phyloP scores from a whole-genome alignment of 1,284 basidiomycete genomes.

The Melampsora americana region DNA sequence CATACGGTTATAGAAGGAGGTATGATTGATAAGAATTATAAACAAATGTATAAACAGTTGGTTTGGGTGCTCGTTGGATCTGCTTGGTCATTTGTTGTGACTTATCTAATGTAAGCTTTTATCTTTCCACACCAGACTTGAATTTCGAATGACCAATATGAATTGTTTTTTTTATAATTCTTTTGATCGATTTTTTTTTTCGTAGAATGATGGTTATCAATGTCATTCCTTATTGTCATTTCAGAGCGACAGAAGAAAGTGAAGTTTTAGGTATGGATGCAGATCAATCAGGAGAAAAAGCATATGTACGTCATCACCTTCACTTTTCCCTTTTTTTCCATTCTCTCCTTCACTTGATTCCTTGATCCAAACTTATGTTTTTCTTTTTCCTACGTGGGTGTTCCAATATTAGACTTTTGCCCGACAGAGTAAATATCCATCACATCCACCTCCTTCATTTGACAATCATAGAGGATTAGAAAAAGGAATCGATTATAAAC shows the following conservation, averaged over 20 bases:
- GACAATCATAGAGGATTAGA: too few relatives aligned
- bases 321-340: background rate
- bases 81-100: constrained; percentile 60
- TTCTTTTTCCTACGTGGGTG: too few relatives aligned
- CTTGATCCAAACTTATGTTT: too few relatives aligned
- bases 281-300: constrained; percentile 61
- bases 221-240: constrained; percentile 66
- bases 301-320: constrained; percentile 46
- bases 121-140: too few relatives aligned
- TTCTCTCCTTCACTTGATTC: background rate
- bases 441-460: too few relatives aligned
- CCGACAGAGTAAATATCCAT: too few relatives aligned
- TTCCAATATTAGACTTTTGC: too few relatives aligned
- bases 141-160: too few relatives aligned
- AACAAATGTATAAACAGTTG: constrained; percentile 76
- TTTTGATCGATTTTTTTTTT: constrained; percentile 10
- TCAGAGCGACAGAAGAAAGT: constrained; percentile 70
- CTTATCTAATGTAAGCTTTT: constrained; percentile 58
- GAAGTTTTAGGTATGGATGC: constrained; percentile 84
- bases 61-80: constrained; percentile 72
- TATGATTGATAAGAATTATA: constrained; percentile 67
- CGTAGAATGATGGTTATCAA: constrained; percentile 65
- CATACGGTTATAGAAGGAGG: constrained; percentile 63
- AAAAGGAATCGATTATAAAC: too few relatives aligned
- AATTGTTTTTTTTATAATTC: background rate